phyloP scores from a whole-genome alignment of 2,329 filamentous ascomycete genomes.

The Botrytis tulipae region DNA sequence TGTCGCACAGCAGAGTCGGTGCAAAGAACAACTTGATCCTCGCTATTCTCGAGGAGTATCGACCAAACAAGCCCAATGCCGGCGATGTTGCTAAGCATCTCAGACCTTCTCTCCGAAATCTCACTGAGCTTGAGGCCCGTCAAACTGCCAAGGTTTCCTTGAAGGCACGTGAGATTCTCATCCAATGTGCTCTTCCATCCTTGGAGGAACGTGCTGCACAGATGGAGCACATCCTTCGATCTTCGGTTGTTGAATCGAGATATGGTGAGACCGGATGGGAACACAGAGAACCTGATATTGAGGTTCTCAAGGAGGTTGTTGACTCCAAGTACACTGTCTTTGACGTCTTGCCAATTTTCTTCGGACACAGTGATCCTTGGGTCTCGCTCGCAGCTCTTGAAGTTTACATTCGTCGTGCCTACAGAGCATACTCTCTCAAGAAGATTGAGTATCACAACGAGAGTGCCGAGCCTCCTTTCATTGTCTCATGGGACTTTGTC shows the following conservation, averaged over 20 bases:
- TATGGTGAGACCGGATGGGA: slow-evolving; percentile 98
- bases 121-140: slow-evolving; percentile 86
- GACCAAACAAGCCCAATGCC: slow-evolving; percentile 86
- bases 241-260: slow-evolving; percentile 91
- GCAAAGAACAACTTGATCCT: slow-evolving; percentile 93
- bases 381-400: slow-evolving; percentile 91
- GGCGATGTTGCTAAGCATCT: slow-evolving; percentile 88
- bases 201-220: slow-evolving; percentile 91
- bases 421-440: slow-evolving; percentile 92
- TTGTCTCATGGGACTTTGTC: slow-evolving; percentile 92
- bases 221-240: slow-evolving; percentile 98
- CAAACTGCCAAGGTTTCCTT: slow-evolving; percentile 89
- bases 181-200: slow-evolving; percentile 93
- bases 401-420: slow-evolving; percentile 93
- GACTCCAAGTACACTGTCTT: slow-evolving; percentile 99
- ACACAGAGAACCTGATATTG: slow-evolving; percentile 85
- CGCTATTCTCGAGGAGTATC: slow-evolving; percentile 90
- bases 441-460: slow-evolving; percentile 83
- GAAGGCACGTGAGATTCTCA: slow-evolving; percentile 95
- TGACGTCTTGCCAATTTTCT: slow-evolving; percentile 93
- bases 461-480: slow-evolving; percentile 66
- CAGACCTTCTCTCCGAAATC: slow-evolving; percentile 74
- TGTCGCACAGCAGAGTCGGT: slow-evolving; percentile 89
- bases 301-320: slow-evolving; percentile 94
- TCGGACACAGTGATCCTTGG: slow-evolving; percentile 90